These are phyloP conservation scores for Colletotrichum sidae DNA, from an alignment of 2,329 filamentous ascomycete genomes.

Conservation along the genomic window DNA sequence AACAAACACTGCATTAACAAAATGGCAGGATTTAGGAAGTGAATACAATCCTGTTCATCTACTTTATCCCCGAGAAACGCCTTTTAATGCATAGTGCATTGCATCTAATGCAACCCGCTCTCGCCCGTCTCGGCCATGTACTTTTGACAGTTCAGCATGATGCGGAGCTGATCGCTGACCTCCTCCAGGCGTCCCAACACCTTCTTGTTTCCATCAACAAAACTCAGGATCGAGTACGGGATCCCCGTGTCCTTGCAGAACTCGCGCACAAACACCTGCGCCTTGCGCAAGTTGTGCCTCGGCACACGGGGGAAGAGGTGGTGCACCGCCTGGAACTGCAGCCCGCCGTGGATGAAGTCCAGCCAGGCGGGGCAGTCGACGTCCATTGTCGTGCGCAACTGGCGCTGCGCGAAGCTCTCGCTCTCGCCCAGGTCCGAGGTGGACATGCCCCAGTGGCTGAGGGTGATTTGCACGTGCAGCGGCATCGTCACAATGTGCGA, in stretches of 20 bases:
- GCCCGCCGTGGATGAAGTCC: slow-evolving; percentile 77
- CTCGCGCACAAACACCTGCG: slow-evolving; percentile 69
- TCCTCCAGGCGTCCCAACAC: slow-evolving; percentile 62
- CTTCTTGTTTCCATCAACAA: slow-evolving; percentile 71
- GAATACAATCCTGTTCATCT: too few relatives aligned
- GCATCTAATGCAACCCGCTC: slow-evolving; percentile 50
- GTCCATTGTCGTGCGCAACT: slow-evolving; percentile 80
- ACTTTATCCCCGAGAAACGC: too few relatives aligned
- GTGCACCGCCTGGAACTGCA: slow-evolving; percentile 80
- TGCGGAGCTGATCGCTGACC: slow-evolving; percentile 69
- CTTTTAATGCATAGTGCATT: too few relatives aligned
- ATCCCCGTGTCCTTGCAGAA: slow-evolving; percentile 75
- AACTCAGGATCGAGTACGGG: slow-evolving; percentile 70
- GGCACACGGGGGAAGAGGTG: slow-evolving; percentile 77
- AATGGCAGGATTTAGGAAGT: too few relatives aligned
- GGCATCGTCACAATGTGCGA: slow-evolving; percentile 75
- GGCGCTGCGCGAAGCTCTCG: slow-evolving; percentile 77
- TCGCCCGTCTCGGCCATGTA: slow-evolving; percentile 61
- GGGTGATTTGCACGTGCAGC: slow-evolving; percentile 78
- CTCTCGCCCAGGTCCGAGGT: slow-evolving; percentile 71
- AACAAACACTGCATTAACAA: too few relatives aligned
- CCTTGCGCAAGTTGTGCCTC: slow-evolving; percentile 72
- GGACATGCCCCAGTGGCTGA: slow-evolving; percentile 80
- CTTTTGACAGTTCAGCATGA: slow-evolving; percentile 68
- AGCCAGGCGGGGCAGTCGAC: slow-evolving; percentile 79